phyloP scores from a whole-genome alignment of 768 basidiomycete species.

The Arthromyces matolae region DNA sequence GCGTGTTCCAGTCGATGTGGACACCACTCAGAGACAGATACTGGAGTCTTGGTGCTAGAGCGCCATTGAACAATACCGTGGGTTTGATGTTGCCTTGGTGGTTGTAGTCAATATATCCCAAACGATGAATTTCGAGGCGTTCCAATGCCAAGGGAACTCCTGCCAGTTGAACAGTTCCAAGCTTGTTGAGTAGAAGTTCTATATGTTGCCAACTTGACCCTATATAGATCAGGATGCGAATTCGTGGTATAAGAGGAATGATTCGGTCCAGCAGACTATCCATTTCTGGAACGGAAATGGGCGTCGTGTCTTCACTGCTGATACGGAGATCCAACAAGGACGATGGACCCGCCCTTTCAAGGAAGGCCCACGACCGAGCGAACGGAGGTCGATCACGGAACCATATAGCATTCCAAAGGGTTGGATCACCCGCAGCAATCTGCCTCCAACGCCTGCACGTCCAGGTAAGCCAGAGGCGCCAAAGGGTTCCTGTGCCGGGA shows the following conservation, averaged over 20 bases:
- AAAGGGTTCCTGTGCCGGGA: conserved; percentile 30
- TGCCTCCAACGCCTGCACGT: conserved; percentile 56
- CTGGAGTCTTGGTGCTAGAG: conserved; percentile 38
- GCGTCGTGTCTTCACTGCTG: conserved; percentile 34
- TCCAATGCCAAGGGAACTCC: conserved; percentile 44
- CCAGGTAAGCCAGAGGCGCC: conserved; percentile 52
- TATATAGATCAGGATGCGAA: conserved; percentile 57
- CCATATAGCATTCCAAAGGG: conserved; percentile 65
- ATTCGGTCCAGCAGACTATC: conserved; percentile 45
- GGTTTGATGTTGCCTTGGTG: conserved; percentile 29
- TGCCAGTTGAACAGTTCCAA: conserved; percentile 35
- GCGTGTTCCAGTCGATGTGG: conserved; percentile 54
- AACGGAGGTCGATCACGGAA: conserved; percentile 52
- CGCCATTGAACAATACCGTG: conserved; percentile 49
- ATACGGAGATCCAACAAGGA: conserved; percentile 64
- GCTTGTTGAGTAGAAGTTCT: conserved; percentile 45
- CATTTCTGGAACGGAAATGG: conserved; percentile 43
- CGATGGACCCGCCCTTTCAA: conserved; percentile 52
- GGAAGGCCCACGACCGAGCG: conserved; percentile 50
- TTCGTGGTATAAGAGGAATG: conserved; percentile 48
- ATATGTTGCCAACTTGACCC: conserved; percentile 54
- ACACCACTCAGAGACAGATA: conserved; percentile 57
- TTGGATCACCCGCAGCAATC: conserved; percentile 43
- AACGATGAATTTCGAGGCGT: conserved; percentile 63
- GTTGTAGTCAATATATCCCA: conserved; percentile 42